Percentiles rank a stretch among this genome's conserved stretches.
phyloP scores from a whole-genome alignment of 148 eudicot genomes.

The Arbutus unedo region DNA sequence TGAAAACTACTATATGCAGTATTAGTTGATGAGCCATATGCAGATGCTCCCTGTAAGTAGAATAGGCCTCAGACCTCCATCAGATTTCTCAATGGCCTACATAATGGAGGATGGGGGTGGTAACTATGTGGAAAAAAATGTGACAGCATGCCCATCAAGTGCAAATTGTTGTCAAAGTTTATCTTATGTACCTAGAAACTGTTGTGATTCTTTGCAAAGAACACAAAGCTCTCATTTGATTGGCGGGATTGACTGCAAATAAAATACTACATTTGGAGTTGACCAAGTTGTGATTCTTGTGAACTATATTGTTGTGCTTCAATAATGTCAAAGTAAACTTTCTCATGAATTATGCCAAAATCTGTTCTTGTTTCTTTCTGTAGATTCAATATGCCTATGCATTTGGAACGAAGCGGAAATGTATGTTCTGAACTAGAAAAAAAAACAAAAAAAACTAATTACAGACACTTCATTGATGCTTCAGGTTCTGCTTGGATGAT shows the following conservation, averaged over 20 bases:
- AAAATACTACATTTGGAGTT: background rate
- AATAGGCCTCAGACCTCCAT: background rate
- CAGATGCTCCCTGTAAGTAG: background rate
- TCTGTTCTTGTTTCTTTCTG: background rate
- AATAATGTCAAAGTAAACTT: background rate
- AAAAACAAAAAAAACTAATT: background rate
- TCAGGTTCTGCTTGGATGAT: conserved; percentile 86
- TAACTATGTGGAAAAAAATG: background rate
- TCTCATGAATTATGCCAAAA: background rate
- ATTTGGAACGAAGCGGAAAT: background rate
- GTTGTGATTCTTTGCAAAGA: background rate
- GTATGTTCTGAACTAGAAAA: background rate
- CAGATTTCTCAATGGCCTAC: background rate
- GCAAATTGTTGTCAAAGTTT: background rate
- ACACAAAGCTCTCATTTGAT: background rate
- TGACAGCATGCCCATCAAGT: background rate
- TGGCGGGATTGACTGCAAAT: background rate
- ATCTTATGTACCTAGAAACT: background rate
- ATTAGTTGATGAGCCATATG: background rate
- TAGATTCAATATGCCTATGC: background rate
- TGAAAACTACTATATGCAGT: background rate
- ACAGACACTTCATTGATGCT: background rate
- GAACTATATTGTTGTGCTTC: background rate
- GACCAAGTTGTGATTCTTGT: background rate
- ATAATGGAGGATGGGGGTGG: background rate